Evolutionary conservation across 768 basidiomycete species (phyloP).

Genomic region (Trametes sanguinea): DNA sequence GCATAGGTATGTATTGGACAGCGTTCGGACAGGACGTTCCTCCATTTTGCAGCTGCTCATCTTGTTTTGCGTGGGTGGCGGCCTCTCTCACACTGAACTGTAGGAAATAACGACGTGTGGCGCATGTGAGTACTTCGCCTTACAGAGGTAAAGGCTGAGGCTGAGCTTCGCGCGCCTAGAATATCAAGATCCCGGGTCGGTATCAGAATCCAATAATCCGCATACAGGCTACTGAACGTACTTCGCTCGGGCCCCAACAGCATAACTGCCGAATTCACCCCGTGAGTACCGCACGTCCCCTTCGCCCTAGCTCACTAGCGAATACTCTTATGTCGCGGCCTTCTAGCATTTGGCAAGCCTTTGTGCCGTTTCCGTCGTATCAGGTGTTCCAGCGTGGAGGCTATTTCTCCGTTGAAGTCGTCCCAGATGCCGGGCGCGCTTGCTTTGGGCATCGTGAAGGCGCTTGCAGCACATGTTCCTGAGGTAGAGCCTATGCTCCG

Average conservation of each 20-base stretch:
- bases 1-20: constrained; percentile 67
- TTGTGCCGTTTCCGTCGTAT: constrained; percentile 76
- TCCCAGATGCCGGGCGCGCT: constrained; percentile 76
- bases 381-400: constrained; percentile 89
- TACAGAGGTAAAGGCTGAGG: constrained; percentile 7
- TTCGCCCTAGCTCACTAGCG: neutral
- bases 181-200: constrained; percentile 65
- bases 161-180: constrained; percentile 41
- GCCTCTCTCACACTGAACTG: neutral
- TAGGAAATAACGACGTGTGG: constrained; percentile 92
- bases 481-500: constrained; percentile 64
- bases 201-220: constrained; percentile 10
- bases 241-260: constrained; percentile 58
- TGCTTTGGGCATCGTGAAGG: constrained; percentile 74
- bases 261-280: constrained; percentile 66
- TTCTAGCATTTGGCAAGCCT: constrained; percentile 73
- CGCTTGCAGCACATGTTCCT: constrained; percentile 70
- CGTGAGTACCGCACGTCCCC: constrained; percentile 46
- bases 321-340: constrained; percentile 7
- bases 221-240: constrained; percentile 1
- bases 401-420: constrained; percentile 79
- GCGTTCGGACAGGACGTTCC: constrained; percentile 6
- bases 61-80: neutral
- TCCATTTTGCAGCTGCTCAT: constrained; percentile 6
- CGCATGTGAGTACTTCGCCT: constrained; percentile 51